Percentiles rank a stretch among this genome's conserved stretches.
phyloP scores from a whole-genome alignment of 768 basidiomycete species.

The Termitomyces sp. region DNA sequence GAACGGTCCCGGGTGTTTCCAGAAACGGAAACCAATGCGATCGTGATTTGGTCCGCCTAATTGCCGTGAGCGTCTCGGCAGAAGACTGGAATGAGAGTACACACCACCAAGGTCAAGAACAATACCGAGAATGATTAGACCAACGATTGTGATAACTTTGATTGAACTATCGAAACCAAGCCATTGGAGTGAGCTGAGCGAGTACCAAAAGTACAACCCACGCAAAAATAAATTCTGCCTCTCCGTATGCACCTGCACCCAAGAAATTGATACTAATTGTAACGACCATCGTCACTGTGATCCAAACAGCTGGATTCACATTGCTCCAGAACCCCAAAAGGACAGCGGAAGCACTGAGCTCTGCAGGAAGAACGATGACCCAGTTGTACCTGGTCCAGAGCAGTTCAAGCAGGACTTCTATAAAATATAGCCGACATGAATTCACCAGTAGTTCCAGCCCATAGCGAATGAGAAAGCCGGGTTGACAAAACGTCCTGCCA shows the following conservation, averaged over 20 bases:
- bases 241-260: slow-evolving; percentile 77
- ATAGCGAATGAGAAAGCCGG: slow-evolving; percentile 60
- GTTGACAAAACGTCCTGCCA: slow-evolving; percentile 80
- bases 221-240: slow-evolving; percentile 85
- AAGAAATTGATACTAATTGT: slow-evolving; percentile 71
- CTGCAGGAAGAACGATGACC: slow-evolving; percentile 65
- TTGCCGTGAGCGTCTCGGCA: not conserved
- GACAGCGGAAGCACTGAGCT: slow-evolving; percentile 70
- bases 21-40: slow-evolving; percentile 69
- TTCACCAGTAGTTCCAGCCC: slow-evolving; percentile 47
- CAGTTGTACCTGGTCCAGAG: slow-evolving; percentile 44
- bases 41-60: slow-evolving; percentile 78
- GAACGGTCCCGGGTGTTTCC: slow-evolving; percentile 88
- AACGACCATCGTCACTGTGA: slow-evolving; percentile 69
- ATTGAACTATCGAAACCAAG: slow-evolving; percentile 46
- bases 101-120: slow-evolving; percentile 75
- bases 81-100: slow-evolving; percentile 1
- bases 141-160: slow-evolving; percentile 83
- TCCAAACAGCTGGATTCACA: slow-evolving; percentile 70
- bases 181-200: not conserved
- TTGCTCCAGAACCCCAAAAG: slow-evolving; percentile 71
- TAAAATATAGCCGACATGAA: not conserved
- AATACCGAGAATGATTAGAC: slow-evolving; percentile 63
- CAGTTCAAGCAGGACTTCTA: not conserved
- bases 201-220: slow-evolving; percentile 32